Evolutionary conservation across 208 protist species (phyloP).

Genomic region (Trypanosoma brucei): DNA sequence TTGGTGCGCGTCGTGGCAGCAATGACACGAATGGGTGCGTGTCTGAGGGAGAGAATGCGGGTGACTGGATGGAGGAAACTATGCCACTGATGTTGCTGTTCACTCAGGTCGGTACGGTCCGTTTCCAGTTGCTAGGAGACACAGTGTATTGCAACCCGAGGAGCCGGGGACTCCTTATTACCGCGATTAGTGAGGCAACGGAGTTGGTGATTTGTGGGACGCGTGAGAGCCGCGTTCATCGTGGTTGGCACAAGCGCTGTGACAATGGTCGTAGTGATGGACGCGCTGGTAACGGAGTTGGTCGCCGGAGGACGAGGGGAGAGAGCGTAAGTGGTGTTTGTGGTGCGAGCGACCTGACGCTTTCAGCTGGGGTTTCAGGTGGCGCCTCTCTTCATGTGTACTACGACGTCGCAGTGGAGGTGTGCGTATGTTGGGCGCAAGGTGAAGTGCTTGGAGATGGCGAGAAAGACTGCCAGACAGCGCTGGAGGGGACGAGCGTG

Average conservation of each 20-base stretch:
- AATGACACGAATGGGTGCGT: background rate
- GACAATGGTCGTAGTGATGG: background rate
- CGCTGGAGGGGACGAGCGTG: background rate
- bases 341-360: conserved; percentile 4
- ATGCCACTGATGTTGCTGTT: conserved; percentile 26
- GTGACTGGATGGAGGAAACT: background rate
- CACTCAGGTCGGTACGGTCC: conserved; percentile 17
- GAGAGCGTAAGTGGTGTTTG: background rate
- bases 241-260: conserved; percentile 38
- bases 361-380: conserved; percentile 24
- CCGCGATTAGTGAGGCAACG: conserved; percentile 41
- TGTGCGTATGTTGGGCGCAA: conserved; percentile 45
- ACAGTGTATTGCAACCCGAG: conserved; percentile 5
- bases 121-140: conserved; percentile 6
- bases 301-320: conserved; percentile 6
- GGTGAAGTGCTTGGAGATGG: conserved; percentile 24
- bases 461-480: background rate
- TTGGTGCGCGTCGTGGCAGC: background rate
- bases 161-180: conserved; percentile 40
- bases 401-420: conserved; percentile 39
- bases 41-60: background rate
- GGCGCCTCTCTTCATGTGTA: conserved; percentile 31
- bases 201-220: conserved; percentile 57
- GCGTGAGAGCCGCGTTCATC: conserved; percentile 56
- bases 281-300: conserved; percentile 5